Percentiles rank a stretch among this genome's conserved stretches.
These are phyloP conservation scores for Colletotrichum sp. DNA, from an alignment of 2,329 filamentous ascomycete species.

Conservation along the genomic window DNA sequence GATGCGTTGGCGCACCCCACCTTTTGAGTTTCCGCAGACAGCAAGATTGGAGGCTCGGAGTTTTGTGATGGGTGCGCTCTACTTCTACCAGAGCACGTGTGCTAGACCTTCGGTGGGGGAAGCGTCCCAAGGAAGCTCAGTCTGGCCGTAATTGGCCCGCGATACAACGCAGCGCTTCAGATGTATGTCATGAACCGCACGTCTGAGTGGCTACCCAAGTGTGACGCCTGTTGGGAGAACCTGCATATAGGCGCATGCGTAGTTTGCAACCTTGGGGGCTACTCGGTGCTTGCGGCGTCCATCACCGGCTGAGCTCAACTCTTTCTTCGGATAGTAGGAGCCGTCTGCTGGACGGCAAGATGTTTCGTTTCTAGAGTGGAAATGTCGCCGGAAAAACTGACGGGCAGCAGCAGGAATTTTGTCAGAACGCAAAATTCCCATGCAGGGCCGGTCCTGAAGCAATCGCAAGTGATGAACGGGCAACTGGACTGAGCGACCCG, in stretches of 20 bases:
- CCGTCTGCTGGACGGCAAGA: background rate
- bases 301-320: background rate
- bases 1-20: slow-evolving; percentile 4
- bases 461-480: background rate
- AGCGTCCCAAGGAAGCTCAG: background rate
- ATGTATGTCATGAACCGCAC: background rate
- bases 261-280: slow-evolving; percentile 4
- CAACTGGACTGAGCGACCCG: background rate
- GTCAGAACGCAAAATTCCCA: background rate
- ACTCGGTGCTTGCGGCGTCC: background rate
- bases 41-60: background rate
- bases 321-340: background rate
- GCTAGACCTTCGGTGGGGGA: background rate
- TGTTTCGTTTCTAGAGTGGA: background rate
- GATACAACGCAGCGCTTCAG: background rate
- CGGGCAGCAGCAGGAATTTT: background rate
- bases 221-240: slow-evolving; percentile 7
- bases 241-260: slow-evolving; percentile 18
- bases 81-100: background rate
- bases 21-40: background rate
- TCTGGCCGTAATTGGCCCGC: background rate
- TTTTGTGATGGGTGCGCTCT: background rate
- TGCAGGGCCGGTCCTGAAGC: background rate
- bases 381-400: background rate
- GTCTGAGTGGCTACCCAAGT: slow-evolving; percentile 1